Evolutionary conservation across 2,329 filamentous ascomycete genomes (phyloP), one percentile per base, ranked within the genome.

Genomic region (Sphaerostilbella broomeana): DNA sequence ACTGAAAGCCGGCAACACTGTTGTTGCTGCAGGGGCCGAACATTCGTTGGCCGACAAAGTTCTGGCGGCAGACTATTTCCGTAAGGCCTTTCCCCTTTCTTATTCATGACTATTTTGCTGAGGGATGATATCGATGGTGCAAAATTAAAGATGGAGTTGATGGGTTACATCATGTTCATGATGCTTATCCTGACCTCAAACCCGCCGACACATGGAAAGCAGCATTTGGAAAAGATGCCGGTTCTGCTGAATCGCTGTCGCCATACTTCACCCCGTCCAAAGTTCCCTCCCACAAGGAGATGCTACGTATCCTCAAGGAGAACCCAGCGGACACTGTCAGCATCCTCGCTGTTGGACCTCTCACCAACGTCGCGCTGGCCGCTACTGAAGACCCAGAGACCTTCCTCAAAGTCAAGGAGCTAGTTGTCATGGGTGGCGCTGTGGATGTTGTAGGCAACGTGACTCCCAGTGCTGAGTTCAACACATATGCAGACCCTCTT

Each of bases 391-490:
- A 97, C 51, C 82, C 89, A 0, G 86, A 90, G 61, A 82, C 88
- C 0, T 95, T 98, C 61, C 71, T 98, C 40, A 79, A 80, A 29
- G 86, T 81, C 34, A 94, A 94, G 60, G 88, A 97, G 62, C 75
- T 98, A 3, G 82, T 95, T 4, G 85, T 95, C 32, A 98, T 98
- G 92, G 92, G 90, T 43, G 92, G 92, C 44, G 81, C 86, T 17
- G 75, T 98, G 38, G 72, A 84, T 43, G 67, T 79, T 30, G 74
- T 80, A 35, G 92, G 92, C 51, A 98, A 98, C 61, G 79, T 86
- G 55, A 81, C 79, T 31, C 90, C 92, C 2, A 77, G 83, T 10
- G 87, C 86, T 47, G 92, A 98, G 60, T 98, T 98, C 75, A 98
- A 98, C 68, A 84, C 84, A 42, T 94, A 87, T 56, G 89, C 92